Evolutionary conservation across 768 basidiomycete species (phyloP), one percentile per base, ranked within the genome.

Genomic region (Termitomyces sp.): DNA sequence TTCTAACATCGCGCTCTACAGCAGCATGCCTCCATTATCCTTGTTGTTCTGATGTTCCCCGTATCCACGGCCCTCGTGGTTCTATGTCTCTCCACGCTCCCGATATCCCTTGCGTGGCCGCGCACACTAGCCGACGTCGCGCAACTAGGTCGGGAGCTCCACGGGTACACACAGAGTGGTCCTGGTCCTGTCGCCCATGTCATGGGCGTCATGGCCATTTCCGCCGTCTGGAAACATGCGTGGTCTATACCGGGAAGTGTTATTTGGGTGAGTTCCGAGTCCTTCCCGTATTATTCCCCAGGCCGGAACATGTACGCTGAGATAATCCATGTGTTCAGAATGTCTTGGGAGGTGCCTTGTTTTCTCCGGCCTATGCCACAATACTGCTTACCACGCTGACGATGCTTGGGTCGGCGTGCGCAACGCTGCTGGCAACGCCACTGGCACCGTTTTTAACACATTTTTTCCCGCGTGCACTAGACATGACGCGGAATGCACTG

Each of bases 201-300:
- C 52, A 69, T 95, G 42, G 84, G 79, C 25, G 92, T 94, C 49
- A 79, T 98, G 64, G 85, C 88, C 39, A 78, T 94, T 14, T 86
- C 89, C 17, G 91, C 91, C 4, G 75, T 93, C 28, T 98, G 94
- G 93, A 97, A 94, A 72, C 95, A 98, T 69, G 93, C 94, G 3
- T 98, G 94, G 95, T 94, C 91, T 58, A 83, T 98, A 56, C 95
- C 95, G 9, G 95, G 95, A 7, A 94, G 91, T 62, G 93, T 96
- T 47, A 79, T 96, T 48, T 87, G 94, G 88, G 91, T 91, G 60
- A 55, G 86, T 76, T 59, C 64, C 54, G 47, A 25, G 48, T 32
- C 14, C n/a, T n/a, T n/a, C n/a, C 52, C 52, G 28, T 58, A 55
- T 58, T n/a, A n/a, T n/a, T n/a, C 28, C 40, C 34, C 42, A 19